Evolutionary conservation across 805 yeast species (phyloP), one percentile per base, ranked within the genome.

Genomic region (Isabelozyma heimii): DNA sequence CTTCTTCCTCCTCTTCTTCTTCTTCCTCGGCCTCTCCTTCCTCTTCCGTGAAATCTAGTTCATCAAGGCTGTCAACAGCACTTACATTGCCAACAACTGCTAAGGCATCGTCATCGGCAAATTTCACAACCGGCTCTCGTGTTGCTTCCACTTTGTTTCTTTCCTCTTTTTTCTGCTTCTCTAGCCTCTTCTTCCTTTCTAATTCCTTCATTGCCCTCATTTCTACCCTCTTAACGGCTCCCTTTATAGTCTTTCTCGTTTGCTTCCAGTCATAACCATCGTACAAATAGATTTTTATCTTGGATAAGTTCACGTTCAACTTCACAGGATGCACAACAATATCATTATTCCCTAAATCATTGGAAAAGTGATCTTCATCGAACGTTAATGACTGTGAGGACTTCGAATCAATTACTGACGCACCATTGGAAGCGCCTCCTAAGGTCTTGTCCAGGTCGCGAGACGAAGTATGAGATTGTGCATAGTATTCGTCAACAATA

Each of bases 191-290:
- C 40, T 46, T 42, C 24, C 59, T 58, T 40, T 55, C 44, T 46
- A 60, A 54, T 17, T 64, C 65, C 26, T 65, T 64, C n/a, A 57
- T 53, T 2, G 79, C 84, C 40, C 70, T 74, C 6, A 65, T 70
- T 54, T 85, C 90, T 7, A 89, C 79, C 9, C 79, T 68, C 47
- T 78, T 79, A 0, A 91, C 84, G 0, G 89, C 87, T n/a, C 76
- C 79, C 9, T 74, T 70, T 27, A 94, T 84, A 0, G 84, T 74
- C 20, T 73, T 74, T 49, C 96, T 76, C 0, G 98, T 90, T 40
- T 81, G 80, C 47, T 79, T 79, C 95, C 97, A 91, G 58, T 94
- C 98, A 61, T 85, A 94, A 0, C 99, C 99, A 69, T 94, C 99
- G 62, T 80, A 84, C 15, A 92, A 66, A 45, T 74, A 79, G 2